Conservation (phyloP, 129 eudicot genomes). For the Ambrosia trifida region DNA sequence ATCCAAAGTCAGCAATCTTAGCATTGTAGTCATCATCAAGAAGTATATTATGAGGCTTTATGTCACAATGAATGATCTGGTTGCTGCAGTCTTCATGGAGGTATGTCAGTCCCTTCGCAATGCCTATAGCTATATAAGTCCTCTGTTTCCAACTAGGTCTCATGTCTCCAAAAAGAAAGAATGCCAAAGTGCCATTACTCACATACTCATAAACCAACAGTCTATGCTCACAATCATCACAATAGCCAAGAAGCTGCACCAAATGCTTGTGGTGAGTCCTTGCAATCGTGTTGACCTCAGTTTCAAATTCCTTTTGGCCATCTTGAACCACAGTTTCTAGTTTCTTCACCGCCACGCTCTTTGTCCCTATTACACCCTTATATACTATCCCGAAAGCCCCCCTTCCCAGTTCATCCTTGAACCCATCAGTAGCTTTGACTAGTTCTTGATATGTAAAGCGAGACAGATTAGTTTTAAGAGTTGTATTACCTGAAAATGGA, state of each 20-base stretch:
- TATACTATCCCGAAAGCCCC: constrained; percentile 50
- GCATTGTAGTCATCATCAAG: constrained; percentile 54
- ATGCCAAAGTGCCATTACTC: constrained; percentile 51
- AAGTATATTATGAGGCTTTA: constrained; percentile 69
- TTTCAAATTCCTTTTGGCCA: constrained; percentile 38
- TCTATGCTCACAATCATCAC: constrained; percentile 47
- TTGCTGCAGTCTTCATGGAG: constrained; percentile 62
- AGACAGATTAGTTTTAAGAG: constrained; percentile 24
- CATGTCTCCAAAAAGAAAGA: constrained; percentile 32
- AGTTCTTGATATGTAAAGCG: constrained; percentile 49
- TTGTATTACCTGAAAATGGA: not conserved
- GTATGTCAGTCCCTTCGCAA: constrained; percentile 55
- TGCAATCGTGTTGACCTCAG: constrained; percentile 48
- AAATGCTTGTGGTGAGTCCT: constrained; percentile 57
- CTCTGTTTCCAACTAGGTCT: constrained; percentile 51
- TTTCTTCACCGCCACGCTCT: constrained; percentile 41
- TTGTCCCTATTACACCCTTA: constrained; percentile 36
- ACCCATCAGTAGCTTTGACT: constrained; percentile 51
- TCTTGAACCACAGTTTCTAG: constrained; percentile 36
- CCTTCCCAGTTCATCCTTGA: constrained; percentile 43
- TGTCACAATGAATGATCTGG: constrained; percentile 66
- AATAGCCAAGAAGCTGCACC: constrained; percentile 52
- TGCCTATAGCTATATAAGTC: constrained; percentile 37
- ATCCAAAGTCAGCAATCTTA: constrained; percentile 56
- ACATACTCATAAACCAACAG: constrained; percentile 48